phyloP scores from a whole-genome alignment of 2,329 filamentous ascomycete species.

The Plectosphaerella cucumerina region DNA sequence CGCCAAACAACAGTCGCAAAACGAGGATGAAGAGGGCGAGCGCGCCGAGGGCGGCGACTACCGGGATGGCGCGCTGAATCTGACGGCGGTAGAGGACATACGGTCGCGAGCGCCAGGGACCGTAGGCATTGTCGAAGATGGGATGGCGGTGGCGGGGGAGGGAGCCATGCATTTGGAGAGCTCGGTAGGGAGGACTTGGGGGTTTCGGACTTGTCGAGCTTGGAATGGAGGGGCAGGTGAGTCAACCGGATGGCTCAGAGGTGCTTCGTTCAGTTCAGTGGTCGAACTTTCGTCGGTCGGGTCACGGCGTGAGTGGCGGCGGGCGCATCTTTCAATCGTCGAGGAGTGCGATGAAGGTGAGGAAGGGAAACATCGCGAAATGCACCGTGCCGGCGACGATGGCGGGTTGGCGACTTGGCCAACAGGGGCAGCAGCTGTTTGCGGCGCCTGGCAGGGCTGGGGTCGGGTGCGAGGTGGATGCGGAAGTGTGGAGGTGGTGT shows the following conservation, averaged over 20 bases:
- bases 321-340: not conserved
- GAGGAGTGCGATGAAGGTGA: too few species aligned
- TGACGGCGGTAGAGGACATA: constrained; percentile 1
- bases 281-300: not conserved
- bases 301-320: not conserved
- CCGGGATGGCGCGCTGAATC: not conserved
- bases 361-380: too few species aligned
- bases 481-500: too few species aligned
- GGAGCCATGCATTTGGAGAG: constrained; percentile 1
- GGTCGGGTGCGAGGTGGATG: too few species aligned
- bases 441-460: too few species aligned
- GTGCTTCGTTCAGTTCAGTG: not conserved
- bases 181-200: not conserved
- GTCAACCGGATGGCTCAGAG: too few species aligned
- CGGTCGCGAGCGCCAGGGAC: not conserved
- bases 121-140: constrained; percentile 3
- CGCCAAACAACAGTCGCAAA: not conserved
- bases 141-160: not conserved
- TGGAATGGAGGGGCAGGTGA: not conserved
- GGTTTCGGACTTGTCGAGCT: too few species aligned
- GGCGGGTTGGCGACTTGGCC: too few species aligned
- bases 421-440: too few species aligned
- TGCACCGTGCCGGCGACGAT: too few species aligned
- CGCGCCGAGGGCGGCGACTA: not conserved
- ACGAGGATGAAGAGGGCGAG: constrained; percentile 1